These are phyloP conservation scores for Coprinopsis cinerea DNA, from an alignment of 768 basidiomycete genomes.

Conservation along the genomic window DNA sequence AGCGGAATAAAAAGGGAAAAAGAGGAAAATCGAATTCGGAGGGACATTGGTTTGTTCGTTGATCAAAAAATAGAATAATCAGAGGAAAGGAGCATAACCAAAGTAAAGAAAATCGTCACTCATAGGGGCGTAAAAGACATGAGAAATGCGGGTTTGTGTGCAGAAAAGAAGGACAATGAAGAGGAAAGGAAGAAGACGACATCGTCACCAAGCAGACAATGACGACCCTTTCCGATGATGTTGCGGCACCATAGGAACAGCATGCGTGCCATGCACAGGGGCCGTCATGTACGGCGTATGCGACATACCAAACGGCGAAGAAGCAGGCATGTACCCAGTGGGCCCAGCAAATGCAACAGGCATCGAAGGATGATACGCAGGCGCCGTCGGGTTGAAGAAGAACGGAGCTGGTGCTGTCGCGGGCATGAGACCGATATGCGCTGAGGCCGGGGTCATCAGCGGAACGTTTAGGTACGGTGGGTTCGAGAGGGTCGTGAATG, in stretches of 20 bases:
- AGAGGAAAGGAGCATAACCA: background rate
- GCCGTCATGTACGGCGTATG: background rate
- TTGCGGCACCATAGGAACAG: background rate
- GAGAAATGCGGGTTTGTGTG: background rate
- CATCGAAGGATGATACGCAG: slow-evolving; percentile 1
- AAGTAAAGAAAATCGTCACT: background rate
- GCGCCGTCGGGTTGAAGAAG: slow-evolving; percentile 5
- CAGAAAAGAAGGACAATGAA: background rate
- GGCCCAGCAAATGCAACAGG: background rate
- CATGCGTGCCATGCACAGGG: background rate
- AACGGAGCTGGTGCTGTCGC: background rate
- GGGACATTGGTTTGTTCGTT: background rate
- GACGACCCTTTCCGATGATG: slow-evolving; percentile 1
- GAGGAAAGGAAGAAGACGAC: background rate
- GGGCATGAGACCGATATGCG: slow-evolving; percentile 1
- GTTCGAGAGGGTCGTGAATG: background rate
- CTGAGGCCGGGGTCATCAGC: background rate
- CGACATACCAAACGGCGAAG: background rate
- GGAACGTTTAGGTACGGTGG: slow-evolving; percentile 8
- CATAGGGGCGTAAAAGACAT: background rate
- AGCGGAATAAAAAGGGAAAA: background rate
- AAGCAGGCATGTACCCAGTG: background rate
- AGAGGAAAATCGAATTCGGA: background rate
- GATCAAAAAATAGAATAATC: background rate
- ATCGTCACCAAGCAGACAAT: background rate